Evolutionary conservation across 768 basidiomycete genomes (phyloP).

Genomic region (Amanita jacksonii): DNA sequence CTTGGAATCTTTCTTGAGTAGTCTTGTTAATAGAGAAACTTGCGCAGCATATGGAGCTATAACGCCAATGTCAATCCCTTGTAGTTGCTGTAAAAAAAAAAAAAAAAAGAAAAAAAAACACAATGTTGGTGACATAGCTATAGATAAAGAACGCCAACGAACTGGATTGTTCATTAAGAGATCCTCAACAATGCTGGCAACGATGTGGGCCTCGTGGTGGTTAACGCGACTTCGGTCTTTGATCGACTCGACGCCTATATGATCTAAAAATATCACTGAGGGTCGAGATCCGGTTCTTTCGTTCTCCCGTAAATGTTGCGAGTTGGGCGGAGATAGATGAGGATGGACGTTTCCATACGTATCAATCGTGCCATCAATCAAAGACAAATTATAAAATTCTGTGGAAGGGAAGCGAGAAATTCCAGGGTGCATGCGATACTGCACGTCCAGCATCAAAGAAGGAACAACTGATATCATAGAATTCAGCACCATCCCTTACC

Average conservation of each 20-base stretch:
- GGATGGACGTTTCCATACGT: slow-evolving; percentile 34
- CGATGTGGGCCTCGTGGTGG: slow-evolving; percentile 65
- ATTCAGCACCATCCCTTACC: too few species aligned
- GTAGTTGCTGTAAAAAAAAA: slow-evolving; percentile 41
- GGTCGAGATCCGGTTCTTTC: slow-evolving; percentile 32
- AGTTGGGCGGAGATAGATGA: slow-evolving; percentile 52
- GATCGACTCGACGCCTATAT: slow-evolving; percentile 55
- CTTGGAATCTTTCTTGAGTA: slow-evolving; percentile 47
- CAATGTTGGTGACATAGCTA: not conserved
- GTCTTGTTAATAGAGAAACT: slow-evolving; percentile 60
- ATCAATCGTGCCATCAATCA: slow-evolving; percentile 73
- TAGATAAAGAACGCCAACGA: slow-evolving; percentile 15
- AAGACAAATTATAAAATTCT: slow-evolving; percentile 67
- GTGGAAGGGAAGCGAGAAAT: slow-evolving; percentile 81
- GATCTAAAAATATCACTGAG: slow-evolving; percentile 77
- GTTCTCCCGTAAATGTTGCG: slow-evolving; percentile 36
- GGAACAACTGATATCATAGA: slow-evolving; percentile 50
- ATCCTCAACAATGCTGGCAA: slow-evolving; percentile 76
- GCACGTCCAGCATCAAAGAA: slow-evolving; percentile 86
- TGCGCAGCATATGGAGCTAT: slow-evolving; percentile 92
- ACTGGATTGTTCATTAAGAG: slow-evolving; percentile 68
- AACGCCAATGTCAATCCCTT: slow-evolving; percentile 76
- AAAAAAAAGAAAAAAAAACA: too few species aligned
- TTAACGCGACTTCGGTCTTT: slow-evolving; percentile 73
- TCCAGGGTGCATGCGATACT: slow-evolving; percentile 92